phyloP scores from a whole-genome alignment of 2,329 filamentous ascomycete genomes.

The Fonsecaea pedrosoi region DNA sequence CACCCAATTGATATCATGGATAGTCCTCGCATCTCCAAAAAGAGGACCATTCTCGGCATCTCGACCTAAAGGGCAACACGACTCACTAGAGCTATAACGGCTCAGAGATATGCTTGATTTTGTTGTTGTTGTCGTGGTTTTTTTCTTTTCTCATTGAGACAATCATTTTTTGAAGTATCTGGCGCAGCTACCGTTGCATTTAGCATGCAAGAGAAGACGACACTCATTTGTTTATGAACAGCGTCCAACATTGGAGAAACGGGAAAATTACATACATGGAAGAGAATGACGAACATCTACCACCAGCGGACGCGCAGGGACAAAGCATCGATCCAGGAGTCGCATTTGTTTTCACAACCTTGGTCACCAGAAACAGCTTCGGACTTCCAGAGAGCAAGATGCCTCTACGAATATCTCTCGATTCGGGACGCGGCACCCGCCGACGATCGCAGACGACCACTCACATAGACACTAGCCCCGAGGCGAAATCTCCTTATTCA shows the following conservation, averaged over 20 bases:
- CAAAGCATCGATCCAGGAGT: conserved; percentile 32
- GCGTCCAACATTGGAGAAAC: conserved; percentile 26
- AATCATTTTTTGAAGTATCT: conserved; percentile 20
- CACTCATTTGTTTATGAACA: conserved; percentile 31
- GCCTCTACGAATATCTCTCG: conserved; percentile 33
- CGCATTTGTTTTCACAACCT: conserved; percentile 16
- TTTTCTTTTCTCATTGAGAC: conserved; percentile 21
- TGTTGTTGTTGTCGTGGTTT: too few relatives aligned
- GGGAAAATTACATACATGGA: conserved; percentile 14
- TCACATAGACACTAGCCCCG: conserved; percentile 35
- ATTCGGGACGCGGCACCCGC: conserved; percentile 28
- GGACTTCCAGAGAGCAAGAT: conserved; percentile 24
- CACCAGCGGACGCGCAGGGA: conserved; percentile 24
- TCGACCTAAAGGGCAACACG: conserved; percentile 38
- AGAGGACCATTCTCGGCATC: conserved; percentile 53
- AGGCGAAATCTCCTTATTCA: conserved; percentile 35
- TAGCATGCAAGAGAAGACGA: conserved; percentile 9
- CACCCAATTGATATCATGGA: conserved; percentile 53
- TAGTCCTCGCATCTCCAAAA: conserved; percentile 51
- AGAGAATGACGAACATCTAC: conserved; percentile 18
- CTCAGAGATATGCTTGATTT: background rate
- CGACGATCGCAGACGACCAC: conserved; percentile 27
- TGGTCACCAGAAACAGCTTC: conserved; percentile 26
- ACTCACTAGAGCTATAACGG: background rate
- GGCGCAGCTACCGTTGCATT: conserved; percentile 13